Conservation (phyloP, 768 basidiomycete genomes). For the Gloeostereum incarnatum region DNA sequence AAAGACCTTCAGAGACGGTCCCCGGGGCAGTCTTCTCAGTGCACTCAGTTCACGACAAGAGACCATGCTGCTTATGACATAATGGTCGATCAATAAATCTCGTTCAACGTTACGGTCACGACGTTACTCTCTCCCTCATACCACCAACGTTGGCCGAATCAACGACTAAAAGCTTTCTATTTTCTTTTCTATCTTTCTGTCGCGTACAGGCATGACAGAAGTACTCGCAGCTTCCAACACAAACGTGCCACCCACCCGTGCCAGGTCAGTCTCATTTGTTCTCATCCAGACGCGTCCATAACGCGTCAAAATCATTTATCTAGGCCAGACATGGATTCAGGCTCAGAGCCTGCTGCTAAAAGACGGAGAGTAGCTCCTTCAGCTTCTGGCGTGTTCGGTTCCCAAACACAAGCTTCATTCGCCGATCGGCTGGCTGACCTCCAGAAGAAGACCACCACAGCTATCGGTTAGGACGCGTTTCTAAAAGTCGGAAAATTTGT, state of each 20-base stretch:
- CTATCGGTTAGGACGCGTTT: neutral
- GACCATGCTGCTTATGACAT: too few relatives aligned
- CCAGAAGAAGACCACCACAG: slow-evolving; percentile 36
- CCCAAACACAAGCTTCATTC: slow-evolving; percentile 41
- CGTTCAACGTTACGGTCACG: too few relatives aligned
- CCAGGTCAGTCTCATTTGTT: slow-evolving; percentile 7
- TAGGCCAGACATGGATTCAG: slow-evolving; percentile 15
- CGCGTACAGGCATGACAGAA: neutral
- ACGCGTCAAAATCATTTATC: slow-evolving; percentile 2
- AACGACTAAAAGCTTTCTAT: too few relatives aligned
- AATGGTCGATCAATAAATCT: too few relatives aligned
- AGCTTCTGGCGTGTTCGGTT: slow-evolving; percentile 27
- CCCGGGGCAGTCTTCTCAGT: too few relatives aligned
- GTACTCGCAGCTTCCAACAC: slow-evolving; percentile 5
- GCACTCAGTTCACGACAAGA: too few relatives aligned
- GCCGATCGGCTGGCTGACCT: slow-evolving; percentile 55
- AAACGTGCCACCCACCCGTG: slow-evolving; percentile 10
- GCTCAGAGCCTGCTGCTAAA: slow-evolving; percentile 36
- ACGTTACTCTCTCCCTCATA: too few relatives aligned
- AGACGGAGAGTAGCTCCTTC: slow-evolving; percentile 40
- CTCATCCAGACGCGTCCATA: neutral
- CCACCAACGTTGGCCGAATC: too few relatives aligned
- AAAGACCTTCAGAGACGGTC: too few relatives aligned
- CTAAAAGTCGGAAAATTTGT: slow-evolving; percentile 32
- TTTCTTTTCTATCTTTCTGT: too few relatives aligned